Conservation (phyloP, 2,329 filamentous ascomycete genomes). For the Trichophyton simii region DNA sequence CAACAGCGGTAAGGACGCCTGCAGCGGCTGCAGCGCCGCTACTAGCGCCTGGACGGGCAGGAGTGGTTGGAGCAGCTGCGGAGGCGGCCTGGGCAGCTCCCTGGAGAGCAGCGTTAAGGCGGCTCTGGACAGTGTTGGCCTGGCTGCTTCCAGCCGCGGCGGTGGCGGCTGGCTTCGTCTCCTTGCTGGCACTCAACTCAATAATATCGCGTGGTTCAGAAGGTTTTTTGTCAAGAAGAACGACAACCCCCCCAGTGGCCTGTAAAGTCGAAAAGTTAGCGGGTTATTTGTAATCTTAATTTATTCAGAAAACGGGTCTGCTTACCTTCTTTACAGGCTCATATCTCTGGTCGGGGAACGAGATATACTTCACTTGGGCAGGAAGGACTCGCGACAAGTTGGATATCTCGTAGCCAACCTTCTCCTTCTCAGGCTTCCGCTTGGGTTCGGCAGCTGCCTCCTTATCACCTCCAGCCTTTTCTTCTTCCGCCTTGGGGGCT, state of each 20-base stretch:
- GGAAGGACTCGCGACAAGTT: constrained; percentile 96
- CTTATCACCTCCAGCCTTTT: constrained; percentile 50
- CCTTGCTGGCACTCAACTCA: constrained; percentile 85
- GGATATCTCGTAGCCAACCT: constrained; percentile 86
- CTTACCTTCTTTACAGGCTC: constrained; percentile 82
- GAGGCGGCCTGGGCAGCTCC: constrained; percentile 12
- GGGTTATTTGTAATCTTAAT: background rate
- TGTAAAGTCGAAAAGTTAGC: constrained; percentile 35
- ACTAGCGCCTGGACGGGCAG: constrained; percentile 18
- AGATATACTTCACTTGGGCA: constrained; percentile 87
- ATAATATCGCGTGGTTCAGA: constrained; percentile 67
- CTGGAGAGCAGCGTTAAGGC: constrained; percentile 30
- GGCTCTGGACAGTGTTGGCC: constrained; percentile 33
- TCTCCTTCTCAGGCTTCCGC: constrained; percentile 92
- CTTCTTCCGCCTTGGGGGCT: constrained; percentile 52
- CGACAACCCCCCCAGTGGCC: constrained; percentile 85
- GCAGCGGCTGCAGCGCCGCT: constrained; percentile 58
- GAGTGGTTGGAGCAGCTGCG: constrained; percentile 14
- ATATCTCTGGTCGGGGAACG: constrained; percentile 79
- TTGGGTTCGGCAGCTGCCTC: constrained; percentile 50
- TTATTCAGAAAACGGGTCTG: constrained; percentile 9
- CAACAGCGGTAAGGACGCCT: constrained; percentile 71
- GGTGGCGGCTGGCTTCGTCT: constrained; percentile 26
- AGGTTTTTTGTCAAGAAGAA: constrained; percentile 75
- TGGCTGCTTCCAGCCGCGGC: constrained; percentile 14